Conservation (phyloP, 768 basidiomycete genomes). For the Phanerochaete sordida region DNA sequence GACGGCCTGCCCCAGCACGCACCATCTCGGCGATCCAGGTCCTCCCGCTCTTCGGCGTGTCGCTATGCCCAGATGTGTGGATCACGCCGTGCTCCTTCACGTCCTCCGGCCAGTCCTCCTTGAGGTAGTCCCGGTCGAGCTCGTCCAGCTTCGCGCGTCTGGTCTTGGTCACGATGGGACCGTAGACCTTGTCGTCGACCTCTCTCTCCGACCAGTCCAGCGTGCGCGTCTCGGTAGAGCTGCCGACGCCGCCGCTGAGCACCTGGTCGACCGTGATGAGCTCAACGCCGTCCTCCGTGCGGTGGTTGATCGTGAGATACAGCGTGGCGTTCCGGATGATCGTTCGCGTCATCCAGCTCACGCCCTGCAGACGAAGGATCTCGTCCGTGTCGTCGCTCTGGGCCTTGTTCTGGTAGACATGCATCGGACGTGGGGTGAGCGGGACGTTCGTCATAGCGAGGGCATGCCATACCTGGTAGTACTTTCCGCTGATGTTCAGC, state of each 20-base stretch:
- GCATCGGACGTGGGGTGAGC: not conserved
- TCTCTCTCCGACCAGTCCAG: conserved; percentile 52
- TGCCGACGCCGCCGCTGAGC: conserved; percentile 58
- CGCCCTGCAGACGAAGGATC: conserved; percentile 67
- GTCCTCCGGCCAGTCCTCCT: conserved; percentile 40
- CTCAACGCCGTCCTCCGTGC: conserved; percentile 55
- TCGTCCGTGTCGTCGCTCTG: conserved; percentile 60
- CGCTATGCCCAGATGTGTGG: conserved; percentile 44
- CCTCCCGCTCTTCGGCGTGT: conserved; percentile 56
- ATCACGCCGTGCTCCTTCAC: conserved; percentile 33
- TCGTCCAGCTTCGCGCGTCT: conserved; percentile 28
- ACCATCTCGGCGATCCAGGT: conserved; percentile 69
- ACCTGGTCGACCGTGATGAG: conserved; percentile 64
- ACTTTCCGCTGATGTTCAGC: conserved; percentile 60
- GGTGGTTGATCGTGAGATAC: conserved; percentile 59
- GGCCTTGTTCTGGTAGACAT: conserved; percentile 53
- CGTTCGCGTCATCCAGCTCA: conserved; percentile 68
- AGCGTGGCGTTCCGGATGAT: conserved; percentile 53
- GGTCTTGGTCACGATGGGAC: conserved; percentile 43
- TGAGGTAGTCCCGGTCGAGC: conserved; percentile 33
- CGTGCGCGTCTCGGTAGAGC: conserved; percentile 52
- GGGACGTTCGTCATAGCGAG: not conserved
- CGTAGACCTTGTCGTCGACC: conserved; percentile 62
- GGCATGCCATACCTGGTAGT: conserved; percentile 45
- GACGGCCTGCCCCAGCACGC: conserved; percentile 10